These are phyloP conservation scores for Cercospora sp. DNA, from an alignment of 2,329 filamentous ascomycete species.

Conservation along the genomic window DNA sequence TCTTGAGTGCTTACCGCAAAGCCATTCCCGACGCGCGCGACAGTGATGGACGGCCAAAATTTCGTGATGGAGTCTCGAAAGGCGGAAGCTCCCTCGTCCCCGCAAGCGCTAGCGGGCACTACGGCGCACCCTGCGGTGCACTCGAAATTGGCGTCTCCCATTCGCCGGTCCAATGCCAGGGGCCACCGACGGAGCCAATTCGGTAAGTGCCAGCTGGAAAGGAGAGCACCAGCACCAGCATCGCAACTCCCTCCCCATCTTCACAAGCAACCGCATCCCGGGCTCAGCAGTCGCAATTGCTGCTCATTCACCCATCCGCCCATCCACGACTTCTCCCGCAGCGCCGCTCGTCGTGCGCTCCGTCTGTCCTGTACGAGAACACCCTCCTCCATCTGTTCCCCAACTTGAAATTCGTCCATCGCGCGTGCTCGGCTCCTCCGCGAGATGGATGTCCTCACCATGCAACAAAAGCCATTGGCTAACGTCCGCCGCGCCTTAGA, in stretches of 20 bases:
- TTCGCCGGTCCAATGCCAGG: conserved; percentile 10
- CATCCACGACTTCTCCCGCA: conserved; percentile 4
- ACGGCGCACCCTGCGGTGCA: conserved; percentile 6
- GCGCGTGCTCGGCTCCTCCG: conserved; percentile 11
- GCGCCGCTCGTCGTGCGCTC: background rate
- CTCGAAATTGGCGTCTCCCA: conserved; percentile 5
- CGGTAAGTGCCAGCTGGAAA: conserved; percentile 27
- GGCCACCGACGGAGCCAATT: conserved; percentile 19
- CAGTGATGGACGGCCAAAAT: conserved; percentile 18
- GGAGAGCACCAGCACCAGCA: conserved; percentile 13
- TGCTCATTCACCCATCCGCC: conserved; percentile 1
- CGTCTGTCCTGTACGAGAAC: background rate
- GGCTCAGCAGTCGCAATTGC: conserved; percentile 13
- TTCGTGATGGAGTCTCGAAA: conserved; percentile 18
- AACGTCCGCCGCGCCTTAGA: conserved; percentile 14
- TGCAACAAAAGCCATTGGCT: conserved; percentile 14
- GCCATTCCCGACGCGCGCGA: background rate
- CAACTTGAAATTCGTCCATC: background rate
- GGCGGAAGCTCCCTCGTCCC: conserved; percentile 18
- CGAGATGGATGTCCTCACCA: conserved; percentile 4
- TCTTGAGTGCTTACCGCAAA: conserved; percentile 1
- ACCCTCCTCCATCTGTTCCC: background rate
- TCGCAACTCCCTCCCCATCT: background rate
- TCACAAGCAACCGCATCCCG: background rate
- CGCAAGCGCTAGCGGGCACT: conserved; percentile 14